Evolutionary conservation across 352 stramenopile genomes (phyloP).

Genomic region (Globisporangium uncinulatum): DNA sequence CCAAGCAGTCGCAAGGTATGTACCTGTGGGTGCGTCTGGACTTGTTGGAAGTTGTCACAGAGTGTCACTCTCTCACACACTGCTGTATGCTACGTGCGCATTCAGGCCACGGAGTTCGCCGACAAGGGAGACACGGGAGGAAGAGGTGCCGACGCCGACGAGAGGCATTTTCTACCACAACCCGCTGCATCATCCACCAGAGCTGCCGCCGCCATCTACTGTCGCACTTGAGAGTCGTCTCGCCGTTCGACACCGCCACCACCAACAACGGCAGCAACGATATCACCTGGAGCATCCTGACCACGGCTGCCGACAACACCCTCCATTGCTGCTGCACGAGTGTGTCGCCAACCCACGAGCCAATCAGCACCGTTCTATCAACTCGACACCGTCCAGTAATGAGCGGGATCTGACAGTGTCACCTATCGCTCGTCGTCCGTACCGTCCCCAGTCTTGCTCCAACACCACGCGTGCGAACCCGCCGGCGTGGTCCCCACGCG

Average conservation of each 20-base stretch:
- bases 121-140: conserved; percentile 2
- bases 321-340: not conserved
- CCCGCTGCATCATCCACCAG: conserved; percentile 17
- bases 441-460: conserved; percentile 3
- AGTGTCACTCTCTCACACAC: not conserved
- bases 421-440: not conserved
- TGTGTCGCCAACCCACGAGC: not conserved
- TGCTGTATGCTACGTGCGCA: not conserved
- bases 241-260: conserved; percentile 3
- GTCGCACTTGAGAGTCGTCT: conserved; percentile 7
- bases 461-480: not conserved
- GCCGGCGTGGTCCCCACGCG: not conserved
- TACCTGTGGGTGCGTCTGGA: not conserved
- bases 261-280: conserved; percentile 1
- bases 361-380: not conserved
- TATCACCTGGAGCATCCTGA: not conserved
- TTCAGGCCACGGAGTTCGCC: conserved; percentile 1
- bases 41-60: not conserved
- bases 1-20: not conserved
- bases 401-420: not conserved
- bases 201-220: conserved; percentile 17
- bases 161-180: conserved; percentile 28
- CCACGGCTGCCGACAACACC: not conserved
- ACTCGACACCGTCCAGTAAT: not conserved
- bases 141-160: not conserved